Conservation (phyloP, 192 early-diverging fungal species). For the Chytriomyces hyalinus region DNA sequence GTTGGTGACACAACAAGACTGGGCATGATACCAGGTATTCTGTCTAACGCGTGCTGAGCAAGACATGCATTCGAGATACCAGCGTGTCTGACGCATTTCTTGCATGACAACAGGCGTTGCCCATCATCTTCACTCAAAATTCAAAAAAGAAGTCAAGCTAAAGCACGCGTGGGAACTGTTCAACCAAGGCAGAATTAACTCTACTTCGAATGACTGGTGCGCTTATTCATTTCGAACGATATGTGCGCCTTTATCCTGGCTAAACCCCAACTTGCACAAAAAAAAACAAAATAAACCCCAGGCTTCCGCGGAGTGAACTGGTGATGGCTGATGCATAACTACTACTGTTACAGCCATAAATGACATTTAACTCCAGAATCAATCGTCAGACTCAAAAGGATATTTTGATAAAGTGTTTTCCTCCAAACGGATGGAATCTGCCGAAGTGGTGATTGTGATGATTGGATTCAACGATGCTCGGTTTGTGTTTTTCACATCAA, state of each 20-base stretch:
- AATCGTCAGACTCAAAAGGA: background rate
- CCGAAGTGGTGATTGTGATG: slow-evolving; percentile 50
- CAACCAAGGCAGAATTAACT: slow-evolving; percentile 39
- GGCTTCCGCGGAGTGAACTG: slow-evolving; percentile 26
- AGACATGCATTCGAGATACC: too few relatives aligned
- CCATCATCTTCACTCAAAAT: slow-evolving; percentile 29
- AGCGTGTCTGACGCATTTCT: background rate
- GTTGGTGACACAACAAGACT: slow-evolving; percentile 34
- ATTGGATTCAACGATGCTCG: slow-evolving; percentile 50
- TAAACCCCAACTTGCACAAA: background rate
- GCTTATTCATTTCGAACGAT: background rate
- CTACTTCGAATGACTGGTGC: slow-evolving; percentile 46
- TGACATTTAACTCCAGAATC: background rate
- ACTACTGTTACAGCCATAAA: background rate
- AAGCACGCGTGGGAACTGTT: slow-evolving; percentile 46
- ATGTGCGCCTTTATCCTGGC: background rate
- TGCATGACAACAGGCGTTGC: slow-evolving; percentile 38
- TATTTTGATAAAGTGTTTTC: slow-evolving; percentile 43
- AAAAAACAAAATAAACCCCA: background rate
- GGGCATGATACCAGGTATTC: slow-evolving; percentile 23
- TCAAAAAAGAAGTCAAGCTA: slow-evolving; percentile 36
- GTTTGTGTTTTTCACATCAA: slow-evolving; percentile 11
- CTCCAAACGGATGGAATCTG: slow-evolving; percentile 26
- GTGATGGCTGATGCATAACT: background rate
- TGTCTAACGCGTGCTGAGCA: too few relatives aligned